These are phyloP conservation scores for Scenedesmus sp. DNA, from an alignment of 163 green algal genomes.

Conservation along the genomic window DNA sequence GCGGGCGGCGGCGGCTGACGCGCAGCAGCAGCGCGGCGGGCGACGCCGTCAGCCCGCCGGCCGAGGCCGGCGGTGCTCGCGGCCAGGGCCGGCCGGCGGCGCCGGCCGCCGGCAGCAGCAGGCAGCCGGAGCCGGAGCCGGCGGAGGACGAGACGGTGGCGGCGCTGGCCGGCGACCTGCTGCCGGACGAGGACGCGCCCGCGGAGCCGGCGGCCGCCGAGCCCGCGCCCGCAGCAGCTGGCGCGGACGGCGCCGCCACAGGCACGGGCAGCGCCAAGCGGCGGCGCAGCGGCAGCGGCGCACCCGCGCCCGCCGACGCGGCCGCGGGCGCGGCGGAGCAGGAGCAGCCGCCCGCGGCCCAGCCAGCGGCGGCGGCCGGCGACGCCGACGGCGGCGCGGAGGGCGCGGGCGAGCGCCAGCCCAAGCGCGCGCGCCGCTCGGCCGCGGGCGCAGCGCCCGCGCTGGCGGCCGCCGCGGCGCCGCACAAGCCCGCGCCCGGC, in stretches of 20 bases:
- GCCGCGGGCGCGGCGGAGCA: conserved; percentile 14
- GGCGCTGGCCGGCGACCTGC: conserved; percentile 37
- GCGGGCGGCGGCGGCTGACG: neutral
- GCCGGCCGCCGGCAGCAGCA: conserved; percentile 4
- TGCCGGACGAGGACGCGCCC: conserved; percentile 38
- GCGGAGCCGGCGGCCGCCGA: conserved; percentile 59
- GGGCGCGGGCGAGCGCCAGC: neutral
- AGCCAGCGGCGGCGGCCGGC: conserved; percentile 6
- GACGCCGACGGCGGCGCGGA: neutral
- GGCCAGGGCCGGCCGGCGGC: neutral
- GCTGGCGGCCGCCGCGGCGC: neutral
- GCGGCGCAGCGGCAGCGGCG: conserved; percentile 13
- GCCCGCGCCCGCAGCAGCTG: conserved; percentile 34
- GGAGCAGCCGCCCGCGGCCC: conserved; percentile 14
- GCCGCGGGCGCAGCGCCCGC: conserved; percentile 33
- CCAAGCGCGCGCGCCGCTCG: neutral
- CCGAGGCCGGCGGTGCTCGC: neutral
- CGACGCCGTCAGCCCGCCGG: neutral
- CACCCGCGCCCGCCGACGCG: neutral
- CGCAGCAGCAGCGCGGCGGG: conserved; percentile 36
- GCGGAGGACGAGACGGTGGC: conserved; percentile 30
- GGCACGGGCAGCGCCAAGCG: no score
- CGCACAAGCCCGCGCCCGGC: neutral
- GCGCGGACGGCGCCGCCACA: no score
- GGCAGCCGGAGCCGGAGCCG: conserved; percentile 35